Conservation (phyloP, 2,329 filamentous ascomycete species). For the Leptodontidium sp. region DNA sequence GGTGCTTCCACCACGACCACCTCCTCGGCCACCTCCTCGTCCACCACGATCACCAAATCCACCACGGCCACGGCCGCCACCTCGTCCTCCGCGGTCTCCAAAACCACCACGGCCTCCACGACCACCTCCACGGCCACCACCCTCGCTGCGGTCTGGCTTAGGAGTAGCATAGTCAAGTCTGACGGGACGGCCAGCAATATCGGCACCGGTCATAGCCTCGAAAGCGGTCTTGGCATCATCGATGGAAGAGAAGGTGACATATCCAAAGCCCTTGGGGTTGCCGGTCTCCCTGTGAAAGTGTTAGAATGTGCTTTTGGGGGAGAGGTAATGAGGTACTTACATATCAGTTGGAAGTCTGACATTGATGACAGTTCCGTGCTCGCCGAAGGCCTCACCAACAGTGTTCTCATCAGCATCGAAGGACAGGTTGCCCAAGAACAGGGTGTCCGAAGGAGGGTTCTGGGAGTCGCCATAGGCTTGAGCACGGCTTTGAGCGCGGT, state of each 20-base stretch:
- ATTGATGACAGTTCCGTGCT: constrained; percentile 68
- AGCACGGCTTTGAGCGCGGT: constrained; percentile 59
- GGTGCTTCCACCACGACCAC: constrained; percentile 51
- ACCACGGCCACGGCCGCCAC: constrained; percentile 48
- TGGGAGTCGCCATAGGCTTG: constrained; percentile 68
- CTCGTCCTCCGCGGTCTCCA: constrained; percentile 48
- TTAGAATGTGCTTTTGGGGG: constrained; percentile 38
- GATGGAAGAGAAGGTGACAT: constrained; percentile 72
- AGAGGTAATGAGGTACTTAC: constrained; percentile 42
- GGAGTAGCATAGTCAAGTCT: constrained; percentile 74
- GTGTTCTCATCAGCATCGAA: constrained; percentile 73
- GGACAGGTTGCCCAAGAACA: constrained; percentile 77
- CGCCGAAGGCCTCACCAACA: constrained; percentile 69
- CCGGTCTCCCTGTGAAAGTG: constrained; percentile 61
- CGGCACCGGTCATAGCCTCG: constrained; percentile 67
- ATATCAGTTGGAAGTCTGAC: constrained; percentile 76
- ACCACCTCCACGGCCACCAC: constrained; percentile 54
- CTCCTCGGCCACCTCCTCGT: constrained; percentile 50
- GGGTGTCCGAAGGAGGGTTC: constrained; percentile 70
- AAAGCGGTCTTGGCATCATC: constrained; percentile 73
- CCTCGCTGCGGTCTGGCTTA: constrained; percentile 58
- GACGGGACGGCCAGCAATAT: constrained; percentile 70
- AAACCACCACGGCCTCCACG: constrained; percentile 53
- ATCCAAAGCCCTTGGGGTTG: constrained; percentile 76
- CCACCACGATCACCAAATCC: constrained; percentile 50